These are phyloP conservation scores for Scorias spongiosa DNA, from an alignment of 2,329 filamentous ascomycete genomes.

Conservation along the genomic window DNA sequence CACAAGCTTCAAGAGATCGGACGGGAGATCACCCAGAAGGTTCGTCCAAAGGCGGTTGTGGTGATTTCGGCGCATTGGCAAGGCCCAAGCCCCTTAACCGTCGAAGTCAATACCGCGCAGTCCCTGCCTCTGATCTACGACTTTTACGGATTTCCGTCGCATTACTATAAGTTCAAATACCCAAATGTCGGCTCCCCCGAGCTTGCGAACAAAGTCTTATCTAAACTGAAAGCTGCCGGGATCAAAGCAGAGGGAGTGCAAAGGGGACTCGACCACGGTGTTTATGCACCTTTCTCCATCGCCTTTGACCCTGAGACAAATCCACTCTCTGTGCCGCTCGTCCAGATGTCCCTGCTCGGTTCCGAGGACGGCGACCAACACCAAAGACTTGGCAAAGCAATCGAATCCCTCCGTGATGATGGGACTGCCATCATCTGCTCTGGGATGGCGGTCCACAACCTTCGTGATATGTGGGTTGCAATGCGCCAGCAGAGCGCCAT, in stretches of 20 bases:
- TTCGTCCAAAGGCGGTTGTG: conserved; percentile 57
- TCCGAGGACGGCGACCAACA: conserved; percentile 50
- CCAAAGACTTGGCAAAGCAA: conserved; percentile 50
- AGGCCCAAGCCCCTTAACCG: conserved; percentile 32
- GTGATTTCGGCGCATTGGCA: conserved; percentile 72
- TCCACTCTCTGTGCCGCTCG: conserved; percentile 39
- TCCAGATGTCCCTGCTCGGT: conserved; percentile 56
- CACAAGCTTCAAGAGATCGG: conserved; percentile 49
- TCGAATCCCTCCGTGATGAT: conserved; percentile 50
- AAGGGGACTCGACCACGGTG: conserved; percentile 59
- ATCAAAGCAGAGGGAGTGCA: conserved; percentile 46
- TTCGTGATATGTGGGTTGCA: conserved; percentile 17
- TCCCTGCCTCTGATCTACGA: conserved; percentile 56
- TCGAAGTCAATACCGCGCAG: conserved; percentile 52
- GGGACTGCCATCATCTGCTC: conserved; percentile 54
- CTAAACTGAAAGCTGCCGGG: conserved; percentile 38
- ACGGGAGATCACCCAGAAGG: conserved; percentile 51
- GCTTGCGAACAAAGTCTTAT: conserved; percentile 44
- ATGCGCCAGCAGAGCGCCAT: conserved; percentile 10
- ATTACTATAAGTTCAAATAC: conserved; percentile 54
- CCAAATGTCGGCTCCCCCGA: conserved; percentile 47
- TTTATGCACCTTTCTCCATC: conserved; percentile 57
- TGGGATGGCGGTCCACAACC: conserved; percentile 49
- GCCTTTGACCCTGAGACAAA: conserved; percentile 24
- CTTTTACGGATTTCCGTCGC: conserved; percentile 56